Base-by-base conservation (phyloP, 345 rosid species). In the Melaleuca quinquenervia region DNA sequence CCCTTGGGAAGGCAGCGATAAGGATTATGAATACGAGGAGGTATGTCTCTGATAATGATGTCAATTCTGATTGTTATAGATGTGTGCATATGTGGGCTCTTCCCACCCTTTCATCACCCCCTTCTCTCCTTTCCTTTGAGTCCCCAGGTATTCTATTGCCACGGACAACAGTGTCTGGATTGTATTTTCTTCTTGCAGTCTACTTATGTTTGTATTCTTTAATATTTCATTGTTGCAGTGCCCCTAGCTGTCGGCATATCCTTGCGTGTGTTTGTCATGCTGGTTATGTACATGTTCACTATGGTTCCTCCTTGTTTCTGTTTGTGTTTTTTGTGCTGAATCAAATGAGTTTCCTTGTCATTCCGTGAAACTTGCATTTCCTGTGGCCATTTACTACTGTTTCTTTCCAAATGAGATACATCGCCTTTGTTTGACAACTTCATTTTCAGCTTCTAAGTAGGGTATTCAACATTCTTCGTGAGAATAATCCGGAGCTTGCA, bases 1-100 rank as follows among this genome's bases (percentile, higher is more conserved):
- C 89, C 96, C 99, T 51, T 98, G 99, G 99, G 99, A 96, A 84
- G 99, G 97, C 85, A 94, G 90, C 88, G 97, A 96, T 62, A 96
- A 99, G 56, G 99, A 96, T 87, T 98, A 98, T 89, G 50, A 75
- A 3, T 98, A 98, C 51, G 98, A 95, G 36, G 99, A 98, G 96
- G 99, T 96, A 87, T 36, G 48, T 70, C 24, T 36, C 80, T 41
- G 48, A 36, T 70, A 21, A 70, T 36, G 24, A 36, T 36, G 80
- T 36, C 36, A 70, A 70, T 70, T 70, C 48, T 70, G 80, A 27
- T 52, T 45, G 53, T 50, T 82, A 8, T 82, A 51, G 56, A 44
- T 27, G 48, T 29, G 41, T 51, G 16, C 21, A 50, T 53, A 50
- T 18, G 56, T 27, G 50, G 53, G n/a, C 7, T 82, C 4, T 32